A percentile compares a stretch with the other conserved stretches of the same genome.
These are phyloP conservation scores for Malus sieversii DNA, from an alignment of 306 rosid genomes.

Conservation along the genomic window DNA sequence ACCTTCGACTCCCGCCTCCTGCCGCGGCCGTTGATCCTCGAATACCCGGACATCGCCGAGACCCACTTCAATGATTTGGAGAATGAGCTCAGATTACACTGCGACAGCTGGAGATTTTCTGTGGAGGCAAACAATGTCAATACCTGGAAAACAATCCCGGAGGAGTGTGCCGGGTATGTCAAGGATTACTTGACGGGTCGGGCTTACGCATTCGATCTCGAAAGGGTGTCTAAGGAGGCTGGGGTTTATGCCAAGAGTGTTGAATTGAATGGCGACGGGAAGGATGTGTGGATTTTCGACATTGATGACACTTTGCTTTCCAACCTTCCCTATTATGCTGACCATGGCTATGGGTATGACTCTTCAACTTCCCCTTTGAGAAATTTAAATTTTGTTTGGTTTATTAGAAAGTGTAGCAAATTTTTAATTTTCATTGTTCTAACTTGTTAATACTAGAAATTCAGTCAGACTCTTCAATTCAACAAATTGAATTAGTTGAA, in stretches of 20 bases:
- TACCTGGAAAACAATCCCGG: slow-evolving; percentile 64
- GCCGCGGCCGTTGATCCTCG: slow-evolving; percentile 52
- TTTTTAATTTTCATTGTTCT: neutral
- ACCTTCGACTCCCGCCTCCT: slow-evolving; percentile 29
- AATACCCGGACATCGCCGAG: slow-evolving; percentile 27
- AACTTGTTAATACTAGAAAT: neutral
- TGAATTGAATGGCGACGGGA: slow-evolving; percentile 50
- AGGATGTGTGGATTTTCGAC: slow-evolving; percentile 79
- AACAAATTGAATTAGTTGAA: neutral
- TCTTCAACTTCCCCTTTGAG: neutral
- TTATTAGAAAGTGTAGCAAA: neutral
- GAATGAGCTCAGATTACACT: slow-evolving; percentile 36
- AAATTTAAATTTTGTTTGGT: neutral
- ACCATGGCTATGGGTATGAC: slow-evolving; percentile 68
- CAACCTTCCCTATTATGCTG: slow-evolving; percentile 76
- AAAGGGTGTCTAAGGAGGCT: slow-evolving; percentile 57
- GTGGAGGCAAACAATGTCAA: slow-evolving; percentile 69
- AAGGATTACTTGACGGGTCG: slow-evolving; percentile 50
- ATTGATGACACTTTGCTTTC: slow-evolving; percentile 85
- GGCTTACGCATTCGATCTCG: slow-evolving; percentile 46
- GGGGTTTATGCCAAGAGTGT: slow-evolving; percentile 43
- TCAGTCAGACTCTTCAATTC: too few relatives aligned
- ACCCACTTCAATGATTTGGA: slow-evolving; percentile 13
- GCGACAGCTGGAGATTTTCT: slow-evolving; percentile 75
- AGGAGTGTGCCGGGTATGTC: slow-evolving; percentile 59